These are phyloP conservation scores for Colletotrichum truncatum DNA, from an alignment of 2,329 filamentous ascomycete genomes.

Conservation along the genomic window DNA sequence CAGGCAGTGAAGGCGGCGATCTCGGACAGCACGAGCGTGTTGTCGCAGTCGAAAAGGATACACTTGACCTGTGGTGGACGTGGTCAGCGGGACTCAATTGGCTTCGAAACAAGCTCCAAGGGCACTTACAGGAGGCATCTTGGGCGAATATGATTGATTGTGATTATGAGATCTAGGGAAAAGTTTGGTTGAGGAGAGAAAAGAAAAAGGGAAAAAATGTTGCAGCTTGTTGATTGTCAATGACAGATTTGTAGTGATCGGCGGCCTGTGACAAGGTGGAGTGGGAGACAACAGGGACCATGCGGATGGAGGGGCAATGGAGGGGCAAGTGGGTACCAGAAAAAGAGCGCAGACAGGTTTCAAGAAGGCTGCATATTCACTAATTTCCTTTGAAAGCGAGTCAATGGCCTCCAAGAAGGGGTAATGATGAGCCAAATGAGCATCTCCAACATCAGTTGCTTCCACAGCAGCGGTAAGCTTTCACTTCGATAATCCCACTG, in stretches of 20 bases:
- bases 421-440: background rate
- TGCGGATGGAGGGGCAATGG: constrained; percentile 22
- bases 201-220: background rate
- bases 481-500: background rate
- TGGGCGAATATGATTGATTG: constrained; percentile 31
- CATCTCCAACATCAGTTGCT: too few relatives aligned
- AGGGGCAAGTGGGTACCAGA: constrained; percentile 22
- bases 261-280: constrained; percentile 23
- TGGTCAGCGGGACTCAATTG: background rate
- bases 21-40: constrained; percentile 93
- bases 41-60: constrained; percentile 83
- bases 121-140: constrained; percentile 42
- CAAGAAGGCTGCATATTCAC: constrained; percentile 8
- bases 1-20: constrained; percentile 91
- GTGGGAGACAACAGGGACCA: constrained; percentile 20
- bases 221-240: background rate
- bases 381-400: background rate
- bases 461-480: too few relatives aligned
- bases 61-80: constrained; percentile 66
- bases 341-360: constrained; percentile 32
- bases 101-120: background rate
- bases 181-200: background rate
- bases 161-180: background rate
- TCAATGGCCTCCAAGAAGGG: background rate
- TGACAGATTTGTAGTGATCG: constrained; percentile 28